Base-by-base conservation (phyloP, 441 rosid species). In the Adansonia madagascariensis region DNA sequence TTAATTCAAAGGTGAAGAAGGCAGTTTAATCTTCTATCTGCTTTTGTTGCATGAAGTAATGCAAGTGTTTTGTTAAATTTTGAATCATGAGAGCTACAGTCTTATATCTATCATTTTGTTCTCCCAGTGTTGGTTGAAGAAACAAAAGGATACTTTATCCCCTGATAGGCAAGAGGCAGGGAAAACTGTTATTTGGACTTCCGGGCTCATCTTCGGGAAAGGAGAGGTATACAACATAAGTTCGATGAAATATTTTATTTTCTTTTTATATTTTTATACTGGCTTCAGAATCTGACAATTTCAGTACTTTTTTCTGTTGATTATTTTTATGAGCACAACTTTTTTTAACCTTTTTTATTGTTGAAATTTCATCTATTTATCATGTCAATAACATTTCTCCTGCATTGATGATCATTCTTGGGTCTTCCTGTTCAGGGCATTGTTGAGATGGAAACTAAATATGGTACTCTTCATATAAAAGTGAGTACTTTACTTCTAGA, bases 71-170 rank as follows among this genome's bases (percentile, higher is more conserved):
- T 35, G 39, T 35, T 35, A 35, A 35, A 35, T 66, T 24, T 75
- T 20, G 7, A 47, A 31, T 49, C 20, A 27, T 10, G 1, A 11
- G 56, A 75, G 1, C 62, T 50, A 39, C 43, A 49, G 43, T 75
- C 61, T 67, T 57, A 39, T 60, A 22, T 44, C 62, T 57, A 5
- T 47, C 18, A 18, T 43, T 18, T 60, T 47, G 70, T 62, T 11
- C 79, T 74, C 4, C 62, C 82, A 93, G 98, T 95, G 99, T 85
- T 94, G 98, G 98, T 83, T 94, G 89, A 95, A 95, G 95, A 95
- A 95, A 82, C 99, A 94, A 79, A 94, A 88, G 84, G 92, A 94
- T 83, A 73, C 78, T 0, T 76, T 91, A 80, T 67, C 80, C 65
- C 98, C 98, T 82, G 94, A 89, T 84, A 76, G 77, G 57, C 94